phyloP scores from a whole-genome alignment of 2,329 filamentous ascomycete species.

The Aspergillus floridensis region DNA sequence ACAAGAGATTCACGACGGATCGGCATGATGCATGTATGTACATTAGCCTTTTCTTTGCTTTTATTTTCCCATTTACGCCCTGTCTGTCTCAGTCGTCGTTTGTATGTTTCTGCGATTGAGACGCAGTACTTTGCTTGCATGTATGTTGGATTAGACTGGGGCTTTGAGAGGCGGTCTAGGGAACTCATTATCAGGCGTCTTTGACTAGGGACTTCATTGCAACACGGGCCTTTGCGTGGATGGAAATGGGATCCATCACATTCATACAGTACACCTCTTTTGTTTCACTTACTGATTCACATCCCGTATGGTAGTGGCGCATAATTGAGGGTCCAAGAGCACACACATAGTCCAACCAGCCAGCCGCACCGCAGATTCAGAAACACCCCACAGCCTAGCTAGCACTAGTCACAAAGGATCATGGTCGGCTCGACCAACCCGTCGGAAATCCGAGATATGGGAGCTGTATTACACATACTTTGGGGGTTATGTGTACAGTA shows the following conservation, averaged over 20 bases:
- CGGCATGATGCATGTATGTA: slow-evolving; percentile 2
- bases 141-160: not conserved
- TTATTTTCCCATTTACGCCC: not conserved
- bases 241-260: not conserved
- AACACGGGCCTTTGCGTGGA: not conserved
- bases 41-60: slow-evolving; percentile 7
- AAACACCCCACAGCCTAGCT: too few species aligned
- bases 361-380: not conserved
- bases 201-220: not conserved
- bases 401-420: too few species aligned
- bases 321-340: not conserved
- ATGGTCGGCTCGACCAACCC: not conserved
- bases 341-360: not conserved
- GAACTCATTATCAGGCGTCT: not conserved
- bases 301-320: too few species aligned
- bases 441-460: not conserved
- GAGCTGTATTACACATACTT: too few species aligned
- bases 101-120: not conserved
- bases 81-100: not conserved
- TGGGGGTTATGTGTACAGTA: not conserved
- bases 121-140: not conserved
- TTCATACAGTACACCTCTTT: not conserved
- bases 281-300: too few species aligned
- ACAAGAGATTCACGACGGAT: not conserved
- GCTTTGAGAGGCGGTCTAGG: not conserved